Evolutionary conservation across 768 basidiomycete genomes (phyloP).

Genomic region (Lepiota subincarnata): DNA sequence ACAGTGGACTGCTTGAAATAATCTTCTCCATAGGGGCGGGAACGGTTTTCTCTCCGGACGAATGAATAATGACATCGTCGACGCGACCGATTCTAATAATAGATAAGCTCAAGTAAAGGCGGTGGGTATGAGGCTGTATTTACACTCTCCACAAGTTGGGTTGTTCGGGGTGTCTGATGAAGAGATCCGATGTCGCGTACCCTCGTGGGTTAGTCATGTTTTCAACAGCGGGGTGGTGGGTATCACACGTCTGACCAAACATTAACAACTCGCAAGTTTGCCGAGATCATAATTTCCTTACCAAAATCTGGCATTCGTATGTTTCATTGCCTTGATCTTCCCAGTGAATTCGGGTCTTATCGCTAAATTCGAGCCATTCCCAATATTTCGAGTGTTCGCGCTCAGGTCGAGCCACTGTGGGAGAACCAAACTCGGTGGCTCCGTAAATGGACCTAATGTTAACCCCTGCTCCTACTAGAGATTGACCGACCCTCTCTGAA

Average conservation of each 20-base stretch:
- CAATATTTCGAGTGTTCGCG: slow-evolving; percentile 22
- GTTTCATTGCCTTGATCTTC: slow-evolving; percentile 26
- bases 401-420: slow-evolving; percentile 14
- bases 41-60: slow-evolving; percentile 34
- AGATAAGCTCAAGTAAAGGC: too few species aligned
- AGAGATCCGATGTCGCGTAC: slow-evolving; percentile 34
- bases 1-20: slow-evolving; percentile 23
- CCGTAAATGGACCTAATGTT: too few species aligned
- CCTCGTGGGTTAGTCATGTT: slow-evolving; percentile 31
- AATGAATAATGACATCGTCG: slow-evolving; percentile 35
- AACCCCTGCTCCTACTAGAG: too few species aligned
- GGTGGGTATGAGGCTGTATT: too few species aligned
- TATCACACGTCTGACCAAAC: slow-evolving; percentile 20
- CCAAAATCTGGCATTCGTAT: slow-evolving; percentile 33
- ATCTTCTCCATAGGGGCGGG: slow-evolving; percentile 30
- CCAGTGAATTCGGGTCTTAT: slow-evolving; percentile 25
- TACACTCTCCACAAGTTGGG: too few species aligned
- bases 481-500: too few species aligned
- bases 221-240: slow-evolving; percentile 14
- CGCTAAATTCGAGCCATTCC: slow-evolving; percentile 25
- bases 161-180: slow-evolving; percentile 2
- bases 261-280: too few species aligned
- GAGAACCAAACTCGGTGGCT: too few species aligned
- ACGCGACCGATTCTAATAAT: slow-evolving; percentile 33
- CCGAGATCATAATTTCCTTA: slow-evolving; percentile 12